Percentiles rank a stretch among this genome's conserved stretches.
Evolutionary conservation across 1,139 yeast species (phyloP).

Genomic region (Oligophagozyma castellii): DNA sequence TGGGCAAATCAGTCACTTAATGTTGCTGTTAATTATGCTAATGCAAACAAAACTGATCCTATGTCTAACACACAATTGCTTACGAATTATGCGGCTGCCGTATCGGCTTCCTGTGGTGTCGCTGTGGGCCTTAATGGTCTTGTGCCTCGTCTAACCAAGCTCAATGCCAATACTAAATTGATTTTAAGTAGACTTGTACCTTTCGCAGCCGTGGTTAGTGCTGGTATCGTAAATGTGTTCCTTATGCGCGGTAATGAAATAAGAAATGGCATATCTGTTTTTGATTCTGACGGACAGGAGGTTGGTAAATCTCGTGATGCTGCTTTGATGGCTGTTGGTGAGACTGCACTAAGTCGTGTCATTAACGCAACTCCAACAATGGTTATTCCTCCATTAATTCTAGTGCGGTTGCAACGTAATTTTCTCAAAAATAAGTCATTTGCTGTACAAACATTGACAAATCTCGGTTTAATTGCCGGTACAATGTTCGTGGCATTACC

Average conservation of each 20-base stretch:
- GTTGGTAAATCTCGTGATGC: slow-evolving; percentile 78
- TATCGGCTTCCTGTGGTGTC: slow-evolving; percentile 86
- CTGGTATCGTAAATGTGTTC: slow-evolving; percentile 87
- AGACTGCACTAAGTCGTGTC: slow-evolving; percentile 89
- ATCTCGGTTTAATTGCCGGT: slow-evolving; percentile 69
- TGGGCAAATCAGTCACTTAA: slow-evolving; percentile 91
- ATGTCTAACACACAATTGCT: slow-evolving; percentile 63
- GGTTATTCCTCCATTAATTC: slow-evolving; percentile 84
- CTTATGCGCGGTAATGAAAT: slow-evolving; percentile 94
- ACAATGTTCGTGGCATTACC: slow-evolving; percentile 85
- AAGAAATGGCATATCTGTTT: slow-evolving; percentile 69
- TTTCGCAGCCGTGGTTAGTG: slow-evolving; percentile 94
- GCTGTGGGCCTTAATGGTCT: slow-evolving; percentile 83
- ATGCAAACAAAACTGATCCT: slow-evolving; percentile 91
- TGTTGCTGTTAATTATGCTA: slow-evolving; percentile 92
- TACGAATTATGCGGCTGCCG: slow-evolving; percentile 76
- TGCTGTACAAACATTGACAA: slow-evolving; percentile 51
- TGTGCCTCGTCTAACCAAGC: slow-evolving; percentile 63
- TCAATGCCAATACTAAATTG: slow-evolving; percentile 54
- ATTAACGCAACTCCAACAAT: slow-evolving; percentile 93
- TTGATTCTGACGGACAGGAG: slow-evolving; percentile 47
- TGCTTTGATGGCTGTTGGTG: slow-evolving; percentile 87
- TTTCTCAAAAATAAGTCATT: slow-evolving; percentile 53
- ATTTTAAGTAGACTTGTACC: slow-evolving; percentile 82
- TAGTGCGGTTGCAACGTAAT: slow-evolving; percentile 62